Conservation (phyloP, 768 basidiomycete genomes). For the Butyriboletus loyo region DNA sequence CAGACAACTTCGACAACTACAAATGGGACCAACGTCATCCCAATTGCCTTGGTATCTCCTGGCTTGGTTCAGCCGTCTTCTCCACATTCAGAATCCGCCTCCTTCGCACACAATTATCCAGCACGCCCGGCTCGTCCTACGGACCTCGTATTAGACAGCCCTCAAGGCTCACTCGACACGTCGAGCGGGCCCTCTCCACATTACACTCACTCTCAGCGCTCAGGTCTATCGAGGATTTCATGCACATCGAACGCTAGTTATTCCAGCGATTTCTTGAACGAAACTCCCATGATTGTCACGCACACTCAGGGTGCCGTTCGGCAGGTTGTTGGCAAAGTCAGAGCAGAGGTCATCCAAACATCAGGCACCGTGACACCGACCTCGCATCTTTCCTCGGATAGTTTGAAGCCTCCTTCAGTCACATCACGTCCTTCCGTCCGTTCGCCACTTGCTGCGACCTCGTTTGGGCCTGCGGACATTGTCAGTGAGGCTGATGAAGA, state of each 20-base stretch:
- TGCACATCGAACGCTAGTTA: slow-evolving; percentile 74
- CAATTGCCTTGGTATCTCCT: slow-evolving; percentile 75
- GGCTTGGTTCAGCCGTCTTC: slow-evolving; percentile 39
- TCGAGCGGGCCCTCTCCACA: slow-evolving; percentile 35
- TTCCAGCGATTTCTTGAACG: slow-evolving; percentile 75
- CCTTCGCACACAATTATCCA: slow-evolving; percentile 37
- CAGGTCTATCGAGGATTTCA: slow-evolving; percentile 60
- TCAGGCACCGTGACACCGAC: slow-evolving; percentile 37
- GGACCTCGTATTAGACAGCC: slow-evolving; percentile 59
- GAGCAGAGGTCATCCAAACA: slow-evolving; percentile 74
- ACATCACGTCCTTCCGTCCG: slow-evolving; percentile 44
- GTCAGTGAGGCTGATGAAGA: slow-evolving; percentile 44
- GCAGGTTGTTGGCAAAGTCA: slow-evolving; percentile 73
- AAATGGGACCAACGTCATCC: slow-evolving; percentile 81
- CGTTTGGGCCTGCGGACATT: slow-evolving; percentile 70
- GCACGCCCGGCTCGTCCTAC: slow-evolving; percentile 56
- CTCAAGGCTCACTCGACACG: slow-evolving; percentile 57
- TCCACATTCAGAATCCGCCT: slow-evolving; percentile 31
- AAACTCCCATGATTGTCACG: slow-evolving; percentile 79
- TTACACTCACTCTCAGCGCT: slow-evolving; percentile 49
- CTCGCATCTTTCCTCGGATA: slow-evolving; percentile 31
- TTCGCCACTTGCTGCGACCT: slow-evolving; percentile 67
- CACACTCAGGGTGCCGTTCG: slow-evolving; percentile 59
- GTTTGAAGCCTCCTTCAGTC: slow-evolving; percentile 40
- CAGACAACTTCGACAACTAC: slow-evolving; percentile 72